Evolutionary conservation across 1,139 yeast genomes (phyloP).

Genomic region (Pneumocystis wakefieldiae): DNA sequence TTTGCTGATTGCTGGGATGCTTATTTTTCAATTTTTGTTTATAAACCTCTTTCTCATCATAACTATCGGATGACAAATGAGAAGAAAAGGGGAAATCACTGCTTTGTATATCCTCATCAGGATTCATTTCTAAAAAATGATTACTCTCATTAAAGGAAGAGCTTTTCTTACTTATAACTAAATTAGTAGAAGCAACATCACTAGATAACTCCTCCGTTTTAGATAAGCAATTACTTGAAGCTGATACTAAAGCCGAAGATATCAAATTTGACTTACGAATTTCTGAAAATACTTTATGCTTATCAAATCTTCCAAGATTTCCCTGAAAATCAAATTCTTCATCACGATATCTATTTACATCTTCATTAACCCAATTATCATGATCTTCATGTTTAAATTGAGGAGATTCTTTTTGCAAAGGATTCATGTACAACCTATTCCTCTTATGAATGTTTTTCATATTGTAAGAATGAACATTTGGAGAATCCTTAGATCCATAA

Average conservation of each 20-base stretch:
- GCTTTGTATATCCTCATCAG: not conserved
- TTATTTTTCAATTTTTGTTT: not conserved
- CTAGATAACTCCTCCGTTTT: not conserved
- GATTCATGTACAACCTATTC: not conserved
- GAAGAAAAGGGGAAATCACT: not conserved
- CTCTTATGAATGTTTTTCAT: not conserved
- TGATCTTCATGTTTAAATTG: not conserved
- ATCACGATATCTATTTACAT: conserved; percentile 9
- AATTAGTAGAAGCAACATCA: not conserved
- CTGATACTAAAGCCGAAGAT: not conserved
- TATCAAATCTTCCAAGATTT: conserved; percentile 70
- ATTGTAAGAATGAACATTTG: not conserved
- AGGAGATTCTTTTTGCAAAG: not conserved
- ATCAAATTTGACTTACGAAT: conserved; percentile 33
- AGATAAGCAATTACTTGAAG: not conserved
- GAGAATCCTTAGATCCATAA: not conserved
- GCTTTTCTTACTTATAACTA: not conserved
- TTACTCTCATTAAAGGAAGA: not conserved
- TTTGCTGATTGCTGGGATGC: not conserved
- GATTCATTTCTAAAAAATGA: not conserved
- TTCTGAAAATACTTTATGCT: conserved; percentile 63
- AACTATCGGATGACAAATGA: not conserved
- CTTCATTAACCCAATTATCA: not conserved
- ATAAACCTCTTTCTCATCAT: not conserved
- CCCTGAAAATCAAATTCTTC: conserved; percentile 76